A percentile compares a stretch with the other conserved stretches of the same genome.
These are phyloP conservation scores for Breviolum minutum DNA, from an alignment of 73 alveolate species.

Conservation along the genomic window DNA sequence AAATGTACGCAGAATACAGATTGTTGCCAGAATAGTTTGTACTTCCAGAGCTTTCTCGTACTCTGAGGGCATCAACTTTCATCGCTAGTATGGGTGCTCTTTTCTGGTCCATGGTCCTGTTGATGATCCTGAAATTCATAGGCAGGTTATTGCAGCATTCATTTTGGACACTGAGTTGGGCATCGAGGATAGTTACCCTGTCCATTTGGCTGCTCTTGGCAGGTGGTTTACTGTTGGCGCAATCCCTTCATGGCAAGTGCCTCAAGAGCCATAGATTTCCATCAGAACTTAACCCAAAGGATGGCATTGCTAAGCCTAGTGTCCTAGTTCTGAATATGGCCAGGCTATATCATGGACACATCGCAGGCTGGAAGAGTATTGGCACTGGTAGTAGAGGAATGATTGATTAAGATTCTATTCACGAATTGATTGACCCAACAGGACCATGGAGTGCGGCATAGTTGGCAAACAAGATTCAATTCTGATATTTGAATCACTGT, in stretches of 20 bases:
- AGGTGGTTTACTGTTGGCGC: conserved; percentile 52
- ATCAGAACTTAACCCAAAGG: background rate
- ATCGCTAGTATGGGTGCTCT: conserved; percentile 78
- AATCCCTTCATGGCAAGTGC: conserved; percentile 50
- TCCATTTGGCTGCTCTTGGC: background rate
- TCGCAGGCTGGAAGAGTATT: background rate
- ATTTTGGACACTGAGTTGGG: background rate
- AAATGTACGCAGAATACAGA: too few species aligned
- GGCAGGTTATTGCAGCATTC: background rate
- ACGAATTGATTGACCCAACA: too few species aligned
- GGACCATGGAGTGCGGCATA: too few species aligned
- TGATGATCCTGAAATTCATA: conserved; percentile 72
- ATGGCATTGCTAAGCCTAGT: background rate
- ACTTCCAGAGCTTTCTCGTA: too few species aligned
- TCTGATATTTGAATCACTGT: too few species aligned
- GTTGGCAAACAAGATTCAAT: too few species aligned
- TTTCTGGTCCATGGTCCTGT: conserved; percentile 73
- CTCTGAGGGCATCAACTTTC: conserved; percentile 72
- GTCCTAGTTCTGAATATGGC: background rate
- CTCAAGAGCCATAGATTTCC: background rate
- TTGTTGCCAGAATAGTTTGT: too few species aligned
- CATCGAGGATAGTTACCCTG: background rate
- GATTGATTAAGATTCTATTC: too few species aligned
- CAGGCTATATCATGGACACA: conserved; percentile 49
- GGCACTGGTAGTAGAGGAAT: too few species aligned